Evolutionary conservation across 2,329 filamentous ascomycete species (phyloP).

Genomic region (Cladorrhinum sp.): DNA sequence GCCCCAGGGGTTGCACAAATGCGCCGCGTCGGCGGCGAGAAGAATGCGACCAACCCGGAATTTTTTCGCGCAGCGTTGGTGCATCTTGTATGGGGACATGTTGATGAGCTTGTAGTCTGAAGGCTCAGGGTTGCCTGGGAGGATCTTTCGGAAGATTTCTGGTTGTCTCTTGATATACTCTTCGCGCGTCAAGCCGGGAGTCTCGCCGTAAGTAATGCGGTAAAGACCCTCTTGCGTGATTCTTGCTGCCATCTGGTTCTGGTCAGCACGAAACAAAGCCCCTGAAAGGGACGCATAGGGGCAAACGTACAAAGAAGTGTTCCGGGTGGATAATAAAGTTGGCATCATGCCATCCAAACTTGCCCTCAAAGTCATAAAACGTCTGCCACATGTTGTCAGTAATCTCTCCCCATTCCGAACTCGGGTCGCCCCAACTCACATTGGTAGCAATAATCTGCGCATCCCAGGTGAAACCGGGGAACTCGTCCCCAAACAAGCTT

Average conservation of each 20-base stretch:
- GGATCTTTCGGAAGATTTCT: slow-evolving; percentile 53
- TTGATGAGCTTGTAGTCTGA: slow-evolving; percentile 54
- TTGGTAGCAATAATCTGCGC: slow-evolving; percentile 62
- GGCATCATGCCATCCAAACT: slow-evolving; percentile 51
- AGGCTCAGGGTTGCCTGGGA: slow-evolving; percentile 58
- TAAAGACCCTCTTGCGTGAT: slow-evolving; percentile 59
- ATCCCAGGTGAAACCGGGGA: slow-evolving; percentile 58
- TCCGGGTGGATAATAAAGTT: slow-evolving; percentile 62
- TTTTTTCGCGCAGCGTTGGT: slow-evolving; percentile 56
- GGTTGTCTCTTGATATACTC: slow-evolving; percentile 53
- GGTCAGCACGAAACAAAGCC: background rate
- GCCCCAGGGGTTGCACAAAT: slow-evolving; percentile 54
- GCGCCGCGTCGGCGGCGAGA: slow-evolving; percentile 52
- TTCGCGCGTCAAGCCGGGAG: slow-evolving; percentile 48
- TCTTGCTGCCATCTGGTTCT: slow-evolving; percentile 54
- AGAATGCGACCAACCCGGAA: slow-evolving; percentile 57
- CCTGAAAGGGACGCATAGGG: background rate
- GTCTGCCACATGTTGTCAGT: too few species aligned
- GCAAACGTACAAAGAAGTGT: slow-evolving; percentile 48
- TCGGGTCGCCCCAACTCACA: too few species aligned
- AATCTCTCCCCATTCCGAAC: too few species aligned
- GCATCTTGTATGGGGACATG: slow-evolving; percentile 59
- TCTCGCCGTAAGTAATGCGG: slow-evolving; percentile 62
- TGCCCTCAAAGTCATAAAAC: slow-evolving; percentile 56
- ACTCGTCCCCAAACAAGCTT: slow-evolving; percentile 46